phyloP scores from a whole-genome alignment of 2,329 filamentous ascomycete genomes.

The Biscogniauxia marginata region DNA sequence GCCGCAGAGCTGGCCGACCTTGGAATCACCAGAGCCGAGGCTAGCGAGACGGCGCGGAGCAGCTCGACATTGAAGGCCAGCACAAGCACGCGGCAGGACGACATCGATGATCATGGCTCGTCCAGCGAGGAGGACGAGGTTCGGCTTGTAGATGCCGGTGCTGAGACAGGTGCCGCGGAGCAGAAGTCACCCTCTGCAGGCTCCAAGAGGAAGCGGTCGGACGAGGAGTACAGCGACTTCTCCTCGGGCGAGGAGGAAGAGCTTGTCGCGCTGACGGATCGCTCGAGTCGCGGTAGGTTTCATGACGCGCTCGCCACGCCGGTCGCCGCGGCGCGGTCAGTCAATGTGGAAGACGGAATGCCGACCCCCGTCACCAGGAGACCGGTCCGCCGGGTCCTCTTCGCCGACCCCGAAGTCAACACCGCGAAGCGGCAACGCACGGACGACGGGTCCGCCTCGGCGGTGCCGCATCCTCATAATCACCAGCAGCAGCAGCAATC shows the following conservation, averaged over 20 bases:
- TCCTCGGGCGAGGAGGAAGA: conserved; percentile 29
- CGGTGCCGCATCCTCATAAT: background rate
- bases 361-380: conserved; percentile 29
- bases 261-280: conserved; percentile 21
- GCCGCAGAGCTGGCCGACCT: conserved; percentile 13
- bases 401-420: conserved; percentile 18
- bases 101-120: background rate
- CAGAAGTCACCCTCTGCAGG: conserved; percentile 6
- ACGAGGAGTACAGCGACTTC: conserved; percentile 27
- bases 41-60: too few relatives aligned
- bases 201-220: conserved; percentile 28
- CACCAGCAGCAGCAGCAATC: too few relatives aligned
- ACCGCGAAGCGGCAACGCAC: conserved; percentile 22
- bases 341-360: conserved; percentile 19
- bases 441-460: conserved; percentile 3
- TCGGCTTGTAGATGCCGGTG: background rate
- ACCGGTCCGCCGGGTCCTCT: conserved; percentile 27
- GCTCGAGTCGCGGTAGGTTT: conserved; percentile 10
- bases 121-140: conserved; percentile 12
- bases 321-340: background rate
- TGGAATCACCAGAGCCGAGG: background rate
- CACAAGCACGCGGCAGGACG: background rate
- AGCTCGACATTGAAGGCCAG: too few relatives aligned
- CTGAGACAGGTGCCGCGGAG: background rate
- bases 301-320: background rate